Conservation (phyloP, 371 early-diverging fungal species). For the Mucor circinelloides region DNA sequence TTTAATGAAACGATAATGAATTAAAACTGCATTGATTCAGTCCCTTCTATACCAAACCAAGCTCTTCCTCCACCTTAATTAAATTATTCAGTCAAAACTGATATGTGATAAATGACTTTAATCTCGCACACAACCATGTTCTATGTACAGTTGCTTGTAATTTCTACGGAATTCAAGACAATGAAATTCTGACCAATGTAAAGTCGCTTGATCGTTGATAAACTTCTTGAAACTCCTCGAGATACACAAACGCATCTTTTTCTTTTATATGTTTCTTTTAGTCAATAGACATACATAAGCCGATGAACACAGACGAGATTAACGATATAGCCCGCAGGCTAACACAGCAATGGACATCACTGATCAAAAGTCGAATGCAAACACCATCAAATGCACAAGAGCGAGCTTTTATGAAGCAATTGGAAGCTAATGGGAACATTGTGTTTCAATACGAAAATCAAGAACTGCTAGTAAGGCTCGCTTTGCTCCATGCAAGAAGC, state of each 20-base stretch:
- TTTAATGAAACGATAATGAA: no score
- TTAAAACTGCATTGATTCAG: no score
- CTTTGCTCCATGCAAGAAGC: no score
- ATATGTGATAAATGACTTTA: no score
- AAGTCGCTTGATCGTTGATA: no score
- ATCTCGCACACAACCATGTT: no score
- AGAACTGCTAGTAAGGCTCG: slow-evolving; percentile 38
- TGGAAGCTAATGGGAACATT: slow-evolving; percentile 6
- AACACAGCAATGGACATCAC: slow-evolving; percentile 4
- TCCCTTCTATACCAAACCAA: no score
- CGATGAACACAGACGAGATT: slow-evolving; percentile 3
- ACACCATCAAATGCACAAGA: neutral
- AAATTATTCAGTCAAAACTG: no score
- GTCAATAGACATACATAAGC: neutral
- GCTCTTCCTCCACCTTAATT: no score
- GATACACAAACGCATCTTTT: neutral
- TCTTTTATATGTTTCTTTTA: neutral
- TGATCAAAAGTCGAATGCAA: neutral
- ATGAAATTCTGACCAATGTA: no score
- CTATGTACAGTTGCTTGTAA: no score
- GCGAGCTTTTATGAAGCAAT: neutral
- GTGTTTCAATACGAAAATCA: slow-evolving; percentile 46
- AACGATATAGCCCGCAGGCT: slow-evolving; percentile 3
- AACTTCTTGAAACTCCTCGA: neutral
- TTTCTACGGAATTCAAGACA: no score